Evolutionary conservation across 1,284 basidiomycete genomes (phyloP).

Genomic region (Golubevia sp.): DNA sequence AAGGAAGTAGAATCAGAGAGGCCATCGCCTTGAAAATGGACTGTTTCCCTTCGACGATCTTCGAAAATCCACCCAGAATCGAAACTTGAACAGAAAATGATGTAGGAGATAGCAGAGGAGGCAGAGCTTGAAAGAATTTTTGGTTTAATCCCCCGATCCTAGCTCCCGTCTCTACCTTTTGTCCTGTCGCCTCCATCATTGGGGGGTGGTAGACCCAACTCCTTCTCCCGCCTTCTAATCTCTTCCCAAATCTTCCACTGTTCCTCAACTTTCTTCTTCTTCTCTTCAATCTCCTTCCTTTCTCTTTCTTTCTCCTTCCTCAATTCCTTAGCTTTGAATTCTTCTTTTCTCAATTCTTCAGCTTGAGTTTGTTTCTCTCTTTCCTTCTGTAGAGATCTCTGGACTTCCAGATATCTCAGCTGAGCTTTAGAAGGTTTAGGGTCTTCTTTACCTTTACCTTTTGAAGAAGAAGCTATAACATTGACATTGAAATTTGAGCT

Average conservation of each 20-base stretch:
- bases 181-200: too few relatives aligned
- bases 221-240: conserved; percentile 29
- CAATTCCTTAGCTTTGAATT: conserved; percentile 10
- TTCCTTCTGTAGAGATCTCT: conserved; percentile 26
- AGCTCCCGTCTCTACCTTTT: too few relatives aligned
- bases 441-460: not conserved
- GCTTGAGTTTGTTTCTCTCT: conserved; percentile 29
- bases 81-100: too few relatives aligned
- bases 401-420: conserved; percentile 29
- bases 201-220: not conserved
- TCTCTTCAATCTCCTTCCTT: conserved; percentile 27
- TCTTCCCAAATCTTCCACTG: conserved; percentile 47
- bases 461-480: not conserved
- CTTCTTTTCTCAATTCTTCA: conserved; percentile 18
- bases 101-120: too few relatives aligned
- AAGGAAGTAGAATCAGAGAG: too few relatives aligned
- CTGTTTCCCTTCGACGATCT: too few relatives aligned
- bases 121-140: too few relatives aligned
- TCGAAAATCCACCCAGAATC: too few relatives aligned
- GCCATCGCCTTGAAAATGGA: too few relatives aligned
- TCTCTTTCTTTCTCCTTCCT: conserved; percentile 25
- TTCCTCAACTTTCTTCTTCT: conserved; percentile 22
- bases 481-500: not conserved
- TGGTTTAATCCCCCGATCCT: too few relatives aligned
- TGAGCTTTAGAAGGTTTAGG: conserved; percentile 17